A percentile compares a stretch with the other conserved stretches of the same genome.
Evolutionary conservation across 2,329 filamentous ascomycete species (phyloP).

Genomic region (Zymoseptoria brevis): DNA sequence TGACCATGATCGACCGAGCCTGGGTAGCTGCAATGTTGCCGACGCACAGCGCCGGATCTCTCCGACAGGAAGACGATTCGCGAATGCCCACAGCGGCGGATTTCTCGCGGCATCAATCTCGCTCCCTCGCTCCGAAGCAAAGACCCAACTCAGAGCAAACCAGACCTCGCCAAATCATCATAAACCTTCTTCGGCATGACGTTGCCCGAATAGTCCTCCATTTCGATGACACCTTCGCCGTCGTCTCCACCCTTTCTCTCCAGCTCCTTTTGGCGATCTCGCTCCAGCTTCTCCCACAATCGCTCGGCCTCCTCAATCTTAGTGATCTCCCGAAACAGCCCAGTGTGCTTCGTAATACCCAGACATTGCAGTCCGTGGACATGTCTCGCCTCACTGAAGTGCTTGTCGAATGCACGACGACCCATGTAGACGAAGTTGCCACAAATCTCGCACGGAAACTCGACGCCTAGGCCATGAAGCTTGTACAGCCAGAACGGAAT

Average conservation of each 20-base stretch:
- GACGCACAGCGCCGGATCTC: too few relatives aligned
- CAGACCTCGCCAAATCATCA: constrained; percentile 87
- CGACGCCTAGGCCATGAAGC: constrained; percentile 86
- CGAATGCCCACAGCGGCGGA: neutral
- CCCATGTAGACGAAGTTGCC: constrained; percentile 99
- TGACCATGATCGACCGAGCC: too few relatives aligned
- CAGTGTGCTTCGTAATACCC: constrained; percentile 79
- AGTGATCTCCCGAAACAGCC: constrained; percentile 85
- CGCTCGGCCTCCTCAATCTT: constrained; percentile 80
- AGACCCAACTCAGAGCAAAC: constrained; percentile 53
- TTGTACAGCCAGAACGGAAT: constrained; percentile 99
- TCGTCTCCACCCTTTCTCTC: constrained; percentile 47
- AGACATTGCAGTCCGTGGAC: constrained; percentile 90
- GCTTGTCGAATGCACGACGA: constrained; percentile 90
- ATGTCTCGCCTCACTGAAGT: constrained; percentile 90
- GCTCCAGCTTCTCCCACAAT: constrained; percentile 88
- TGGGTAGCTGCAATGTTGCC: too few relatives aligned
- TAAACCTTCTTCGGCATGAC: constrained; percentile 99
- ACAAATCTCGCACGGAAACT: constrained; percentile 93
- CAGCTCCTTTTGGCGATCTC: constrained; percentile 70
- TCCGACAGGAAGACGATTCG: too few relatives aligned
- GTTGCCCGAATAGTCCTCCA: constrained; percentile 96
- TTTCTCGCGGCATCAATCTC: neutral
- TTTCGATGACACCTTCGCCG: constrained; percentile 77
- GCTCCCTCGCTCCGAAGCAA: neutral